Evolutionary conservation across 208 protist species (phyloP).

Genomic region (Leishmania arabica): DNA sequence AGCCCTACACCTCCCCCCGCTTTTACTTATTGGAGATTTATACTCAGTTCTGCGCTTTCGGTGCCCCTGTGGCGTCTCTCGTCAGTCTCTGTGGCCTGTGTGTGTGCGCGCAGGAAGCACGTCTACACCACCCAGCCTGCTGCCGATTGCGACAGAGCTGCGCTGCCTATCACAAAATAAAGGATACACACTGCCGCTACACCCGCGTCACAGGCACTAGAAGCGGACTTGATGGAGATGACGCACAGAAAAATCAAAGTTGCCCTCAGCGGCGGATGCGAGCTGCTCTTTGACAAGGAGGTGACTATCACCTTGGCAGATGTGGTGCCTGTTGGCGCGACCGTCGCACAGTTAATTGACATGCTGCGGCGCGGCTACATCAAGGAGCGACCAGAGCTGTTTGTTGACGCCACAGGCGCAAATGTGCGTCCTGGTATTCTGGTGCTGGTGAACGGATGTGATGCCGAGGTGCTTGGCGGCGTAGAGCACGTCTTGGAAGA

Average conservation of each 20-base stretch:
- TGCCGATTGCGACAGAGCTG: neutral
- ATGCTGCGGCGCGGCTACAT: constrained; percentile 59
- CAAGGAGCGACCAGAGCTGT: constrained; percentile 71
- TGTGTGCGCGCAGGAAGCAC: neutral
- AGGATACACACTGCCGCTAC: neutral
- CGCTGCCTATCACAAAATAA: neutral
- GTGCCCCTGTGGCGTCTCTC: neutral
- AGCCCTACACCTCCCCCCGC: neutral
- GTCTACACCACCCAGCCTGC: neutral
- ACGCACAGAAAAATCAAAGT: constrained; percentile 42
- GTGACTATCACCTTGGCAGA: constrained; percentile 30
- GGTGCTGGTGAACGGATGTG: constrained; percentile 92
- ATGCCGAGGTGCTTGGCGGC: constrained; percentile 92
- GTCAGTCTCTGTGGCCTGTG: neutral
- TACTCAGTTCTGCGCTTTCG: too few relatives aligned
- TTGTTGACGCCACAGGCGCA: constrained; percentile 64
- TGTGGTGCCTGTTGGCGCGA: constrained; percentile 44
- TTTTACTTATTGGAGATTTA: neutral
- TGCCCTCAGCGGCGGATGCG: constrained; percentile 72
- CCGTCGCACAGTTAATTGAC: constrained; percentile 55
- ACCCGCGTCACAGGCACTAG: neutral
- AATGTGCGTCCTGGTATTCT: constrained; percentile 93
- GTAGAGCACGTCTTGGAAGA: constrained; percentile 83
- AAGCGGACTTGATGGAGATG: neutral
- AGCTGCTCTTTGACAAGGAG: constrained; percentile 83